Evolutionary conservation across 2,329 filamentous ascomycete species (phyloP), one percentile per base, ranked within the genome.

Genomic region (Colletotrichum destructivum): DNA sequence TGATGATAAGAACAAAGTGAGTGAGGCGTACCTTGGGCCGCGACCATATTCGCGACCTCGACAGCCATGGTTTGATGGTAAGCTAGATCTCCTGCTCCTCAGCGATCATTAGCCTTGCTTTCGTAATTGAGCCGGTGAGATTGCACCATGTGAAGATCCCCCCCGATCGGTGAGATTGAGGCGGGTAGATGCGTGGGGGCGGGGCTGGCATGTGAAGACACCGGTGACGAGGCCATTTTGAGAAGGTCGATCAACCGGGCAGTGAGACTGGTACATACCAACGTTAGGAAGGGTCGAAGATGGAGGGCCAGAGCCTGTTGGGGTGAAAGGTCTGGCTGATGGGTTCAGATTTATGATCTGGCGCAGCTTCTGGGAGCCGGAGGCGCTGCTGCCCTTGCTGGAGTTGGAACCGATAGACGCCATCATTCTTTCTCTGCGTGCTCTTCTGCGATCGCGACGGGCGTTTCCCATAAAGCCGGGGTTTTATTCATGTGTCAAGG

Each of bases 31-130:
- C 67, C 67, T 66, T 61, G 62, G 18, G 62, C 35, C 35, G 35
- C 67, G 13, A 47, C 21, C 62, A 61, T 23, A 4, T 59, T 66
- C 5, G 67, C 67, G n/a, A 62, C 67, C 55, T 70, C 67, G 16
- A 56, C 62, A 16, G 67, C 67, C 21, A 31, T 66, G 62, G 46
- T 16, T 31, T 54, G 67, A 47, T 70, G 67, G 21, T 66, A 70
- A 47, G 47, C 54, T 2, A 70, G 55, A 35, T 55, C 62, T 11
- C 31, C 67, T 70, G 47, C 40, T 55, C 40, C 18, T 31, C 16
- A 16, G 1, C 6, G 8, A 18, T 38, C 35, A 35, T 35, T 66
- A 70, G 62, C 67, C 62, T 21, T 21, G 13, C 35, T 55, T 15
- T 42, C 38, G 26, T 40, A 16, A 42, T 51, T 26, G 35, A 60